Evolutionary conservation across 257 asterid species (phyloP).

Genomic region (Solanum appendiculatum): DNA sequence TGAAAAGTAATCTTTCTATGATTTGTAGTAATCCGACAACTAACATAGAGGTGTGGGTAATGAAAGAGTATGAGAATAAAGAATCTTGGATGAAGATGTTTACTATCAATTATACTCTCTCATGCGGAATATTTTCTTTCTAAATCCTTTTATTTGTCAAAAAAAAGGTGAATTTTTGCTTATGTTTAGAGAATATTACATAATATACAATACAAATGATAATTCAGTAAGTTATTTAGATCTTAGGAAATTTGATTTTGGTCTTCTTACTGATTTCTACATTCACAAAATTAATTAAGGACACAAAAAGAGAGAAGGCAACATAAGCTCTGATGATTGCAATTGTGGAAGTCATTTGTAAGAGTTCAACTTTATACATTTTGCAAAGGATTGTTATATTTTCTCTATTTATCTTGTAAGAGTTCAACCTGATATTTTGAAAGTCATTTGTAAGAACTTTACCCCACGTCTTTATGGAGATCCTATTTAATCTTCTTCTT

Average conservation of each 20-base stretch:
- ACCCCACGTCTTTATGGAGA: not conserved
- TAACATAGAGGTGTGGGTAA: not conserved
- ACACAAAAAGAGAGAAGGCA: not conserved
- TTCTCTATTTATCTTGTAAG: not conserved
- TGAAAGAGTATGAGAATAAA: not conserved
- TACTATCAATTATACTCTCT: not conserved
- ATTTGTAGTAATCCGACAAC: not conserved
- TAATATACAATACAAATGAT: not conserved
- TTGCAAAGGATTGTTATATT: not conserved
- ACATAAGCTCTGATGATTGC: not conserved
- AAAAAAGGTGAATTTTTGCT: not conserved
- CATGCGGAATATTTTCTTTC: not conserved
- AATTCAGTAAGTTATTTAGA: not conserved
- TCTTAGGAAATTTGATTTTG: not conserved
- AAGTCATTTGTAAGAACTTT: not conserved
- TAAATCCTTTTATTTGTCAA: not conserved
- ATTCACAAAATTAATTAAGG: not conserved
- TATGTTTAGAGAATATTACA: not conserved
- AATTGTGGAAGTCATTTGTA: not conserved
- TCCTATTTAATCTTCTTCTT: not conserved
- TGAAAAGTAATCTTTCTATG: not conserved
- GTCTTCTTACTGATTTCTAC: not conserved
- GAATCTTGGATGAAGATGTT: not conserved
- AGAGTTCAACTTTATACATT: not conserved
- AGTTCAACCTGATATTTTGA: not conserved